Conservation (phyloP, 1,139 yeast genomes). For the Yamadazyma siamensis region DNA sequence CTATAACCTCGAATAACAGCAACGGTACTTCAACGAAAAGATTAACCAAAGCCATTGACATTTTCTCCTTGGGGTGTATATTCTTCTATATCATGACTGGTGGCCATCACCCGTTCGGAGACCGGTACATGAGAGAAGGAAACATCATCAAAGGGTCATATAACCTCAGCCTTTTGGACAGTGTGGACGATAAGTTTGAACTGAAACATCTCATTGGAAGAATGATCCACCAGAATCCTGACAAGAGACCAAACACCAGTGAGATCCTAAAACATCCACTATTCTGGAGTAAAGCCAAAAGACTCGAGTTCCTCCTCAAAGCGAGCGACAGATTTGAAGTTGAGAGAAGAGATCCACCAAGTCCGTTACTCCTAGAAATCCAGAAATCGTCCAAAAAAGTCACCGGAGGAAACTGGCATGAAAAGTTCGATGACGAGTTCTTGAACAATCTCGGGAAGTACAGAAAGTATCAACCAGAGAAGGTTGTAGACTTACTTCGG, state of each 20-base stretch:
- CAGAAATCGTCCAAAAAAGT: slow-evolving; percentile 56
- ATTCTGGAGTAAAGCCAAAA: slow-evolving; percentile 77
- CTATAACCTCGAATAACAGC: slow-evolving; percentile 29
- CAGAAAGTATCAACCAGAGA: slow-evolving; percentile 78
- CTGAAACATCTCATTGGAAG: slow-evolving; percentile 66
- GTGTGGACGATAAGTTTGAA: slow-evolving; percentile 51
- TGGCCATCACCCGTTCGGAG: slow-evolving; percentile 96
- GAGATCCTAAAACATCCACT: slow-evolving; percentile 77
- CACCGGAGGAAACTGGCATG: slow-evolving; percentile 73
- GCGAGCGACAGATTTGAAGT: slow-evolving; percentile 90
- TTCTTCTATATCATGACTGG: slow-evolving; percentile 80
- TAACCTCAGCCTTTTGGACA: slow-evolving; percentile 44
- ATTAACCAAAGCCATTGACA: slow-evolving; percentile 87
- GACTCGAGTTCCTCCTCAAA: slow-evolving; percentile 76
- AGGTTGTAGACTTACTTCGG: slow-evolving; percentile 78
- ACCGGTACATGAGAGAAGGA: slow-evolving; percentile 79
- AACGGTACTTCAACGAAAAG: slow-evolving; percentile 39
- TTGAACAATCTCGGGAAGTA: slow-evolving; percentile 85
- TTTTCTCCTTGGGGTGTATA: slow-evolving; percentile 92
- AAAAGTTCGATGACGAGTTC: slow-evolving; percentile 64
- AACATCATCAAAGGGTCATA: slow-evolving; percentile 78
- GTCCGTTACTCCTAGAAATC: slow-evolving; percentile 54
- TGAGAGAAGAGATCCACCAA: slow-evolving; percentile 85
- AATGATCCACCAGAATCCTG: slow-evolving; percentile 73
- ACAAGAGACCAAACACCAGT: slow-evolving; percentile 67